Evolutionary conservation across 2,329 filamentous ascomycete species (phyloP).

Genomic region (Claviceps sorghi): DNA sequence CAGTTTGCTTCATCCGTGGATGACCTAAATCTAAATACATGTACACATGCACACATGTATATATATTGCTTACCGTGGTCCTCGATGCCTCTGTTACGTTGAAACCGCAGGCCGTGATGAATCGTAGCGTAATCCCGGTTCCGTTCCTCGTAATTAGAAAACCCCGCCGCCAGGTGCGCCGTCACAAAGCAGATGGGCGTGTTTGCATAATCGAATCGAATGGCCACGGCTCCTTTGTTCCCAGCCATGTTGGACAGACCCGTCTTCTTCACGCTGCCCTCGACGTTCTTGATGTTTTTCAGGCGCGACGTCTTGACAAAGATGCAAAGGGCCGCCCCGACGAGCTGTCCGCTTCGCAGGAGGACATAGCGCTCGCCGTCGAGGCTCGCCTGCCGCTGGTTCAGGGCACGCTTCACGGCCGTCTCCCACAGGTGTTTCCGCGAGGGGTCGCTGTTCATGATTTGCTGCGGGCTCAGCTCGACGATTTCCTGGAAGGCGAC

Average conservation of each 20-base stretch:
- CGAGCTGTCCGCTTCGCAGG: constrained; percentile 80
- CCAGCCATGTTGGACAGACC: constrained; percentile 95
- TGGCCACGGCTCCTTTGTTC: constrained; percentile 94
- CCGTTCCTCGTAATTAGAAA: constrained; percentile 90
- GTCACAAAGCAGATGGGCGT: constrained; percentile 92
- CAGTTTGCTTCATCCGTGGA: background rate
- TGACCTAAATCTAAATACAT: no score
- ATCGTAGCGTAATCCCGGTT: constrained; percentile 90
- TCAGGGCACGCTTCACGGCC: constrained; percentile 64
- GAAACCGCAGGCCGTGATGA: constrained; percentile 73
- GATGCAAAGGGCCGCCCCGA: constrained; percentile 82
- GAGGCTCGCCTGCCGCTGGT: constrained; percentile 48
- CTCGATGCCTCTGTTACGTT: constrained; percentile 78
- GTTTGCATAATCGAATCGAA: constrained; percentile 86
- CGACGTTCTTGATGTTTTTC: constrained; percentile 82
- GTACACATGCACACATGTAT: background rate
- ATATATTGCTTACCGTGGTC: constrained; percentile 51
- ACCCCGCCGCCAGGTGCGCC: constrained; percentile 88
- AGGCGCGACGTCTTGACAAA: constrained; percentile 73
- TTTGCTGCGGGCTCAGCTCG: constrained; percentile 92
- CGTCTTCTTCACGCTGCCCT: constrained; percentile 85
- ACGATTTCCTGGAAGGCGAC: constrained; percentile 97
- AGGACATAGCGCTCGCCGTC: constrained; percentile 73
- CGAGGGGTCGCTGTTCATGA: constrained; percentile 93
- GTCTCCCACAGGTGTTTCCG: constrained; percentile 76